Conservation (phyloP, 768 basidiomycete species). For the Cystofilobasidium ferigula region DNA sequence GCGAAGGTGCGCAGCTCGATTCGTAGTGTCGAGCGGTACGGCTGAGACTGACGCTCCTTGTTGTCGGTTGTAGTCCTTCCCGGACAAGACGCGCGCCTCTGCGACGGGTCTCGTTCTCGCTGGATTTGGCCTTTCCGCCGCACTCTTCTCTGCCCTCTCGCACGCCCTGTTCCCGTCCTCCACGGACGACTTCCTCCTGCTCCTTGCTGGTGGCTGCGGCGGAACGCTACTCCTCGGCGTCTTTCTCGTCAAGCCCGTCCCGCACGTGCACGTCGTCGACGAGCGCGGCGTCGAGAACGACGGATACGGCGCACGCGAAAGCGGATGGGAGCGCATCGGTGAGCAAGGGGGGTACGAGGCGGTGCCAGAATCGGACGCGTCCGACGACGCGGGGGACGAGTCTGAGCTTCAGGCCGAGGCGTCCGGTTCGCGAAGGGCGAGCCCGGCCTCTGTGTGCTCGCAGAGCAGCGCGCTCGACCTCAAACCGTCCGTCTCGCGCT, state of each 20-base stretch:
- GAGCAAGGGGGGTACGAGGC: background rate
- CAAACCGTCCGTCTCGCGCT: constrained; percentile 1
- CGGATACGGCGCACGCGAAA: background rate
- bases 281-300: background rate
- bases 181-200: constrained; percentile 61
- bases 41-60: too few relatives aligned
- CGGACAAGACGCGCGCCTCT: constrained; percentile 46
- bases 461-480: background rate
- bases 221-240: constrained; percentile 68
- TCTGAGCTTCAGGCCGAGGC: background rate
- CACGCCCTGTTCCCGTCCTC: constrained; percentile 63
- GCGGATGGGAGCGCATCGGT: constrained; percentile 17
- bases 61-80: too few relatives aligned
- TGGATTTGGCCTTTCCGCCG: constrained; percentile 82
- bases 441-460: background rate
- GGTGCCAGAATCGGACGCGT: constrained; percentile 1
- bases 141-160: constrained; percentile 70
- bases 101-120: constrained; percentile 69
- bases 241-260: constrained; percentile 60
- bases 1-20: constrained; percentile 45
- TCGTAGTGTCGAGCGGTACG: too few relatives aligned
- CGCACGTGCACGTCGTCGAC: constrained; percentile 33
- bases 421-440: background rate
- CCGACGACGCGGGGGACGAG: constrained; percentile 6
- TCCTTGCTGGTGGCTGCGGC: constrained; percentile 67